phyloP scores from a whole-genome alignment of 192 early-diverging fungal genomes.

The Pilaira anomala region DNA sequence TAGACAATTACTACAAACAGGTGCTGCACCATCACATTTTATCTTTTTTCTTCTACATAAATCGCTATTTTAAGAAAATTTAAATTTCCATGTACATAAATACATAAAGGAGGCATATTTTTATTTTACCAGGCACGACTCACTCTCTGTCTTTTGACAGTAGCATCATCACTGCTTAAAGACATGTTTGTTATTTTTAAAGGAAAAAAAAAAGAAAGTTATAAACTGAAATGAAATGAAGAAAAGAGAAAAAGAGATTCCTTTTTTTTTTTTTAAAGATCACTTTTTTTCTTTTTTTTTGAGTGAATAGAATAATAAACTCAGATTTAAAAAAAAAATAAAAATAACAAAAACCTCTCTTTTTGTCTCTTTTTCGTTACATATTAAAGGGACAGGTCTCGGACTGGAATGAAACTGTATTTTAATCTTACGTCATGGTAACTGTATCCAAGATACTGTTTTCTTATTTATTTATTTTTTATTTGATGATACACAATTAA shows the following conservation, averaged over 20 bases:
- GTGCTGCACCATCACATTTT: slow-evolving; percentile 73
- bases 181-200: slow-evolving; percentile 13
- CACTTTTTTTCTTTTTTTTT: background rate
- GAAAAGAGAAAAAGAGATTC: background rate
- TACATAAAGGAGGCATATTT: too few relatives aligned
- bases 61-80: slow-evolving; percentile 46
- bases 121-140: slow-evolving; percentile 36
- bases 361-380: too few relatives aligned
- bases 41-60: slow-evolving; percentile 80
- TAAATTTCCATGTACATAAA: too few relatives aligned
- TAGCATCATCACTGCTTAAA: slow-evolving; percentile 11
- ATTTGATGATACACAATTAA: too few relatives aligned
- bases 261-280: background rate
- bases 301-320: too few relatives aligned
- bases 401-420: too few relatives aligned
- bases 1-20: slow-evolving; percentile 71
- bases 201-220: background rate
- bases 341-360: too few relatives aligned
- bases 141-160: slow-evolving; percentile 35
- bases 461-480: too few relatives aligned
- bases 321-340: too few relatives aligned
- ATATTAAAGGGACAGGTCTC: too few relatives aligned
- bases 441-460: too few relatives aligned
- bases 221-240: background rate
- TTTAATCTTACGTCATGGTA: too few relatives aligned